Percentiles rank a stretch among this genome's conserved stretches.
phyloP scores from a whole-genome alignment of 352 stramenopile genomes.

The Phytophthora sojae region DNA sequence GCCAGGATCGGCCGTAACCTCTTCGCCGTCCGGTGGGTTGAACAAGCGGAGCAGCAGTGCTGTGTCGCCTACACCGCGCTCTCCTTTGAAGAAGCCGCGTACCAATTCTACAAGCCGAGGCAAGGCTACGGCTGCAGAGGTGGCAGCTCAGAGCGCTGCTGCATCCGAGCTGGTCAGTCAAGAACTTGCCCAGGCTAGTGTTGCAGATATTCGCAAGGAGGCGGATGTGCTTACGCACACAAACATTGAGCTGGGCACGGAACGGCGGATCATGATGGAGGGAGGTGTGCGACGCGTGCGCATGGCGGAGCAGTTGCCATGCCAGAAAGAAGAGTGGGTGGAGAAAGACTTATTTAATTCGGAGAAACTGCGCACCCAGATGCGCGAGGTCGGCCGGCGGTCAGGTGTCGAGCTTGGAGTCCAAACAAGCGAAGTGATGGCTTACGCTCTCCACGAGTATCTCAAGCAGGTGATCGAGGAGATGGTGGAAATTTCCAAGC shows the following conservation, averaged over 20 bases:
- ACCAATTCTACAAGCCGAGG: slow-evolving; percentile 49
- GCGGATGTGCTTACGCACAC: slow-evolving; percentile 89
- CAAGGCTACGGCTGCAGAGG: slow-evolving; percentile 43
- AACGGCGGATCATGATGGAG: slow-evolving; percentile 86
- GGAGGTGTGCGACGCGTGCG: slow-evolving; percentile 40
- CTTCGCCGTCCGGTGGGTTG: slow-evolving; percentile 48
- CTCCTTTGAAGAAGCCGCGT: slow-evolving; percentile 78
- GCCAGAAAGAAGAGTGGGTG: slow-evolving; percentile 81
- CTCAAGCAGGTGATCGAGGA: slow-evolving; percentile 89
- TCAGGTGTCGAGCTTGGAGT: slow-evolving; percentile 61
- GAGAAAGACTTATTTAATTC: slow-evolving; percentile 87
- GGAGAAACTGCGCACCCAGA: slow-evolving; percentile 61
- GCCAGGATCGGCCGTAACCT: slow-evolving; percentile 21
- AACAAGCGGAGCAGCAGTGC: slow-evolving; percentile 68
- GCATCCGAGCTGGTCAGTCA: slow-evolving; percentile 43
- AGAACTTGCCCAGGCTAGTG: slow-evolving; percentile 69
- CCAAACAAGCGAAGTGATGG: slow-evolving; percentile 81
- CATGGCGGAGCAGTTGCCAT: slow-evolving; percentile 61
- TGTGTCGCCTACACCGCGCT: slow-evolving; percentile 68
- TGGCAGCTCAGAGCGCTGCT: slow-evolving; percentile 36
- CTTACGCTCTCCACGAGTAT: slow-evolving; percentile 85
- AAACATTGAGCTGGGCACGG: slow-evolving; percentile 72
- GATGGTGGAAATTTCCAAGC: slow-evolving; percentile 85
- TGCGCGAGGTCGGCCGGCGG: slow-evolving; percentile 57
- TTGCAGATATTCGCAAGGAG: slow-evolving; percentile 81